phyloP scores from a whole-genome alignment of 1,284 basidiomycete species.

The Trichosporon sp. region DNA sequence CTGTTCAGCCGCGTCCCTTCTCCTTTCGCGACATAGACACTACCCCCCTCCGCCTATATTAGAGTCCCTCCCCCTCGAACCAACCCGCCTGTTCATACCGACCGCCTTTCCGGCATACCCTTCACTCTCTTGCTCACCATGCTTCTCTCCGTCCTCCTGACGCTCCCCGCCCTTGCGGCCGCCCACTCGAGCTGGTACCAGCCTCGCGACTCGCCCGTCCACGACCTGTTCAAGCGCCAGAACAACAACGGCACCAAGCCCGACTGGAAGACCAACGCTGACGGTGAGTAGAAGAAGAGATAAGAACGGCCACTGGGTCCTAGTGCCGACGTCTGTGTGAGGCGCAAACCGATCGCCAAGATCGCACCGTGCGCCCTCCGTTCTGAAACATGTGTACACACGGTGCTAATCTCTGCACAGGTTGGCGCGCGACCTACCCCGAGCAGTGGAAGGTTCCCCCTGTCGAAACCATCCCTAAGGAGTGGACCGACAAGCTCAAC shows the following conservation, averaged over 20 bases:
- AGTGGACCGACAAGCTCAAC: slow-evolving; percentile 38
- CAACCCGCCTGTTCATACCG: neutral
- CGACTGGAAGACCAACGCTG: slow-evolving; percentile 22
- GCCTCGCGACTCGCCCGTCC: slow-evolving; percentile 29
- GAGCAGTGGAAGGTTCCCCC: slow-evolving; percentile 23
- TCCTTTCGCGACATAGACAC: neutral
- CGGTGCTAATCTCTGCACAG: slow-evolving; percentile 22
- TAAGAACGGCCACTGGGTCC: too few relatives aligned
- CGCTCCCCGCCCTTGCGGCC: slow-evolving; percentile 24
- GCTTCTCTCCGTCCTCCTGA: slow-evolving; percentile 21
- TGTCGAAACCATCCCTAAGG: slow-evolving; percentile 33
- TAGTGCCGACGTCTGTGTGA: neutral
- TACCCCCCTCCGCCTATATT: neutral
- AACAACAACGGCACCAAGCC: slow-evolving; percentile 25
- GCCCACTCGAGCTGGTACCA: slow-evolving; percentile 25
- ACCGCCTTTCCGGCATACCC: neutral
- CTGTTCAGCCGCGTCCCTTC: slow-evolving; percentile 1
- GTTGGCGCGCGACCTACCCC: slow-evolving; percentile 34
- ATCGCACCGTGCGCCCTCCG: neutral
- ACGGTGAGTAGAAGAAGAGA: slow-evolving; percentile 25
- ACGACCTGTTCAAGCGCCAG: slow-evolving; percentile 36
- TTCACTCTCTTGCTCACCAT: slow-evolving; percentile 11
- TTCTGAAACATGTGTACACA: neutral
- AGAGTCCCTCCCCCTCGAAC: neutral
- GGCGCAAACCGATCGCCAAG: neutral